Base-by-base conservation (phyloP, 257 asterid species). In the Scutellaria minor region DNA sequence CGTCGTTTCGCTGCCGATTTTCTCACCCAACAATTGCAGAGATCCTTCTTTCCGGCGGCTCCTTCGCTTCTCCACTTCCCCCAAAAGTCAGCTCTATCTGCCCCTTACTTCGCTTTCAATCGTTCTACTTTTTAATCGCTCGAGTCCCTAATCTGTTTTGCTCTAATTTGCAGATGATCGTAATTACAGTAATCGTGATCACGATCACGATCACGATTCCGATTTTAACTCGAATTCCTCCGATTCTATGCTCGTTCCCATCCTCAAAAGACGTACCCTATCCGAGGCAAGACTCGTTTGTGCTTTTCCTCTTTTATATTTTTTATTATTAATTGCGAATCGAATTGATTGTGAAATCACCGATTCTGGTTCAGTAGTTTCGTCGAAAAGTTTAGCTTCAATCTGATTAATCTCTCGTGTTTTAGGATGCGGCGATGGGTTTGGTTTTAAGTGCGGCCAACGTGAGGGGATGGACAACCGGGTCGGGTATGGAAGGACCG, bases 401-500 rank as follows among this genome's bases (percentile, higher is more conserved):
- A 22, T 35, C 64, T 50, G 6, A 45, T 66, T 9, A 4, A 47
- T 41, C 8, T 54, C 14, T 31, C 5, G 37, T 5, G 5, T 62
- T 54, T 53, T 59, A 93, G 98, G 96, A 93, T 78, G 97, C 81
- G 39, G 96, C 97, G 71, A 93, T 91, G 96, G 97, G 97, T 42
- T 81, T 93, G 79, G 97, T 86, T 6, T 67, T 93, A 71, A 87
- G 96, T 62, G 93, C 97, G 2, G 97, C 87, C 15, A 90, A 82
- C 72, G 89, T 90, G 54, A 80, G 96, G 69, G 98, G 98, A 40
- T 93, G 98, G 98, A 93, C 95, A 4, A 91, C 97, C 46, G 96
- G 96, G 45, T 91, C 97, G 48, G 96, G 97, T 9, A 85, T 91
- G 97, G 96, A 91, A 76, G 97, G 96, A 0, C 97, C 97, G 0